A percentile compares a stretch with the other conserved stretches of the same genome.
Conservation (phyloP, 306 rosid species). For the Cicer cuneatum region DNA sequence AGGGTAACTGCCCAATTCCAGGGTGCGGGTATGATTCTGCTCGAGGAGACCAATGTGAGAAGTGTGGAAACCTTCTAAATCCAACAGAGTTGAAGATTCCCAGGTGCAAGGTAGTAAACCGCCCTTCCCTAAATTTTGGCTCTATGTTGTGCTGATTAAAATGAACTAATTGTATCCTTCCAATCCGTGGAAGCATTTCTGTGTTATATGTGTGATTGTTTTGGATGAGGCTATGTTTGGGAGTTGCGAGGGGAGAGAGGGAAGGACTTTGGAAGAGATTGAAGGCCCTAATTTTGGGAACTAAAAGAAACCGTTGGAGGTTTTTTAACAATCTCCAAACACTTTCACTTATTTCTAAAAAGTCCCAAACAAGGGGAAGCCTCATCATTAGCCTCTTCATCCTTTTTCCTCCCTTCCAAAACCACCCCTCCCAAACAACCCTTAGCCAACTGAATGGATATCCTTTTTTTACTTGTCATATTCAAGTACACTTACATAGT, state of each 20-base stretch:
- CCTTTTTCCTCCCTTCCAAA: neutral
- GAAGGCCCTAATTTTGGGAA: neutral
- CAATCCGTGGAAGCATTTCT: constrained; percentile 6
- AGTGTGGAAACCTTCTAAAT: constrained; percentile 90
- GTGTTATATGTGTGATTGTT: neutral
- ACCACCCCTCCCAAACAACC: neutral
- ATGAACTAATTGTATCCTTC: constrained; percentile 13
- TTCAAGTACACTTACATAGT: constrained; percentile 7
- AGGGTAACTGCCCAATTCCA: constrained; percentile 81
- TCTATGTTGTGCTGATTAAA: constrained; percentile 28
- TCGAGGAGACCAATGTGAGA: constrained; percentile 95
- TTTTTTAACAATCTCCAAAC: neutral
- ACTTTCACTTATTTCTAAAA: neutral
- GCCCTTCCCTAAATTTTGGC: neutral
- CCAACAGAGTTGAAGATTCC: constrained; percentile 86
- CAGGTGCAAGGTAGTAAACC: constrained; percentile 79
- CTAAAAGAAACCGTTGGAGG: neutral
- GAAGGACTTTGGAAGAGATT: constrained; percentile 3
- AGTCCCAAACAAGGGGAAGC: neutral
- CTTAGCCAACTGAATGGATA: neutral
- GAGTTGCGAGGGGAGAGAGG: neutral
- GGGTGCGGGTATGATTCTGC: constrained; percentile 92
- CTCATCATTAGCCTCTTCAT: neutral
- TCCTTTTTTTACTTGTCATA: constrained; percentile 7
- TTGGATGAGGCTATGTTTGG: neutral